Evolutionary conservation across 2,329 filamentous ascomycete species (phyloP), one percentile per base, ranked within the genome.

Genomic region (Aureobasidium mangrovei): DNA sequence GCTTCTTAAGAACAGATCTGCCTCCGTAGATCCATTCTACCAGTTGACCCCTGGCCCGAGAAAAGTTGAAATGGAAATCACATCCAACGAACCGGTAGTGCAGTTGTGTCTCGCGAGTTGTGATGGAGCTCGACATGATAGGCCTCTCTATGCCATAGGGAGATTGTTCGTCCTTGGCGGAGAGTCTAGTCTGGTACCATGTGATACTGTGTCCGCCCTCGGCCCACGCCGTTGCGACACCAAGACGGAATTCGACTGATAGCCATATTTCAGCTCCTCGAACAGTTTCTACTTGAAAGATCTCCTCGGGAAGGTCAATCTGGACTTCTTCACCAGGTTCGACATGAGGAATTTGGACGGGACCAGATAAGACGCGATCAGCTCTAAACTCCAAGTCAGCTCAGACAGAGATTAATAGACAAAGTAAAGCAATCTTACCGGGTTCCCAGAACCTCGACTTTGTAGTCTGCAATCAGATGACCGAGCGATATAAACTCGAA

Each of bases 341-440:
- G 4, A 57, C 42, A 9, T 47, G 44, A 24, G 43, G 39, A 7
- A 53, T 49, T 60, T 83, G 72, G 66, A 96, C 82, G 60, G 81
- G 77, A 26, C 84, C 89, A 64, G 78, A 75, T 53, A 81, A 80
- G 66, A 95, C 82, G 55, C 91, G 85, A 73, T 97, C 96, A 58
- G 90, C 79, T 38, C 49, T 43, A 7, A 35, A 18, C 18, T 18
- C 18, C 18, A 18, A 18, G 18, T 18, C 18, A 18, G 18, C 18
- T 18, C 18, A 18, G 18, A 18, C 18, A 18, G 32, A 35, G 10
- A 7, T 7, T 7, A 35, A 7, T 35, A 35, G 32, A 7, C 32
- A 32, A 53, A 9, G 18, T 42, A 12, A 7, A 53, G n/a, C 28
- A 28, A 27, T 33, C 26, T 29, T 28, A 46, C 18, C 28, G 12